phyloP scores from a whole-genome alignment of 306 rosid genomes.

The Castanea sativa region DNA sequence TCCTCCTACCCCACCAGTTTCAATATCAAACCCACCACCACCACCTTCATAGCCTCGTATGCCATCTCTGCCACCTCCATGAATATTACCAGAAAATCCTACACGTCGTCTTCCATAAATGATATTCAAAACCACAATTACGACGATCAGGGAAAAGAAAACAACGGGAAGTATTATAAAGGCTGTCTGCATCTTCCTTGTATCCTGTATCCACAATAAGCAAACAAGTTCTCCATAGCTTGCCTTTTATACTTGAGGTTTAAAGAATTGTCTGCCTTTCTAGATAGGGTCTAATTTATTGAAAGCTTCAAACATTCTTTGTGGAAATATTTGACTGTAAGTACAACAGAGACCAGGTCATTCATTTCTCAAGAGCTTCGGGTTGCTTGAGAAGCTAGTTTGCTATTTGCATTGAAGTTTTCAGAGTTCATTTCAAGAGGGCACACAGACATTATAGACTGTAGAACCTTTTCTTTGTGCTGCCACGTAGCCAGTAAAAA shows the following conservation, averaged over 20 bases:
- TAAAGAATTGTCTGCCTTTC: background rate
- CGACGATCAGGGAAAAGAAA: background rate
- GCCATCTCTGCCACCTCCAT: background rate
- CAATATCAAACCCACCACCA: background rate
- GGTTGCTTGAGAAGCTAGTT: no score
- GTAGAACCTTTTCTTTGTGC: background rate
- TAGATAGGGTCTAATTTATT: background rate
- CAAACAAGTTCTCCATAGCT: no score
- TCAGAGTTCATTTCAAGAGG: background rate
- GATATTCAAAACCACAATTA: background rate
- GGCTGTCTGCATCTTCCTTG: background rate
- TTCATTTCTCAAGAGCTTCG: no score
- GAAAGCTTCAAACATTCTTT: background rate
- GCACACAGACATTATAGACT: no score
- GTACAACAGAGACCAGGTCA: no score
- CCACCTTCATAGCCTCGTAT: background rate
- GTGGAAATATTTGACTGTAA: background rate
- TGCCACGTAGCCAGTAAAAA: background rate
- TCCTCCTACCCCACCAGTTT: background rate
- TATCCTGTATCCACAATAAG: background rate
- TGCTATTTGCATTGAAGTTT: background rate
- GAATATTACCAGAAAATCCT: background rate
- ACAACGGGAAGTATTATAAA: background rate
- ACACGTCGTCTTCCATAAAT: background rate
- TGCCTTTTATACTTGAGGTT: no score